Conservation (phyloP, 2,329 filamentous ascomycete species). For the Zalaria sp. region DNA sequence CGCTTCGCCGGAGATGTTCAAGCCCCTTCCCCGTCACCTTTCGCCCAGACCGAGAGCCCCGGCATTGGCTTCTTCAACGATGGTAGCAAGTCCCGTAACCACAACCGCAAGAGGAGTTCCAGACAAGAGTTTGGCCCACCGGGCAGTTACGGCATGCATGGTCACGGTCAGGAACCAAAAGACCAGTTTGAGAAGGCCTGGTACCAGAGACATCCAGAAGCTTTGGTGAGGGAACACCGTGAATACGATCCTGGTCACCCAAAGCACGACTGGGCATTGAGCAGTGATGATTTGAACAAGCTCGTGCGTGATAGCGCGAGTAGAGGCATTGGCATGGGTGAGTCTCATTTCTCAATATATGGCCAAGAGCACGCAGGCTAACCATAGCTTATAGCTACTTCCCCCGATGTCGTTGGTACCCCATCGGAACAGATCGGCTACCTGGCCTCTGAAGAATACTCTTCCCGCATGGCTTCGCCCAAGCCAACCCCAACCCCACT, state of each 20-base stretch:
- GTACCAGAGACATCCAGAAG: constrained; percentile 83
- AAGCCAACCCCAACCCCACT: constrained; percentile 36
- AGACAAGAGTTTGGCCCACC: constrained; percentile 61
- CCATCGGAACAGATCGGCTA: constrained; percentile 88
- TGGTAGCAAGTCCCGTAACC: constrained; percentile 39
- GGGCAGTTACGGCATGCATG: constrained; percentile 85
- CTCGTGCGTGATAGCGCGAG: constrained; percentile 60
- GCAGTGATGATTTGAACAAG: constrained; percentile 78
- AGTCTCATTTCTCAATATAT: neutral
- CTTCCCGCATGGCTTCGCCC: constrained; percentile 61
- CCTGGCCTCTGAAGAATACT: constrained; percentile 72
- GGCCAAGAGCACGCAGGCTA: neutral
- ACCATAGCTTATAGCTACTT: constrained; percentile 40
- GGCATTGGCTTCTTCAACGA: constrained; percentile 42
- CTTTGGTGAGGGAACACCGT: constrained; percentile 59
- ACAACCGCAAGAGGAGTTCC: constrained; percentile 54
- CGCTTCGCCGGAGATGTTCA: constrained; percentile 89
- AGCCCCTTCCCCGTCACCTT: constrained; percentile 69
- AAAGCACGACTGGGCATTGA: constrained; percentile 67
- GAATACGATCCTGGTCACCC: constrained; percentile 46
- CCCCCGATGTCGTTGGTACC: constrained; percentile 50
- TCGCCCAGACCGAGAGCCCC: constrained; percentile 22
- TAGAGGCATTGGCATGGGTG: constrained; percentile 38
- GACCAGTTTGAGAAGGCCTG: constrained; percentile 85
- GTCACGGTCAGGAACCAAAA: constrained; percentile 60